These are phyloP conservation scores for Calonectria hawksworthii DNA, from an alignment of 2,329 filamentous ascomycete species.

Conservation along the genomic window DNA sequence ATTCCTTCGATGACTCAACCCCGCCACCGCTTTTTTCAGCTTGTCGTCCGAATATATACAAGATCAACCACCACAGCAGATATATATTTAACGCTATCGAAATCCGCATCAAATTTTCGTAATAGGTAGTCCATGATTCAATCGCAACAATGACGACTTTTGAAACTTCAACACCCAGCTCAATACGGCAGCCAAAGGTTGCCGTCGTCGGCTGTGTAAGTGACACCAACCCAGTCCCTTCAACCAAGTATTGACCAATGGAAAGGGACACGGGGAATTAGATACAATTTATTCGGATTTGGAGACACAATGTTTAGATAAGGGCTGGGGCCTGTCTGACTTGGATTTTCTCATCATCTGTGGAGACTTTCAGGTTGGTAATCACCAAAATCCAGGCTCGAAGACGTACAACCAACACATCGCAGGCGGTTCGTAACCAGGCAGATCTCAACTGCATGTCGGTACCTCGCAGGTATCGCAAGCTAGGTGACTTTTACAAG, in stretches of 20 bases:
- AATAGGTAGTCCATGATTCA: not conserved
- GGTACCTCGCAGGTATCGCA: conserved; percentile 86
- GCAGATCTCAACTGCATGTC: conserved; percentile 90
- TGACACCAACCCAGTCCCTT: not conserved
- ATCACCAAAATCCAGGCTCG: not conserved
- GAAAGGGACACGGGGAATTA: conserved; percentile 26
- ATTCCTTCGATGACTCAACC: conserved; percentile 10
- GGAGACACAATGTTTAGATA: conserved; percentile 14
- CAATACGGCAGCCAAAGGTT: conserved; percentile 21
- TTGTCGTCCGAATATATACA: not conserved
- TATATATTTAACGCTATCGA: not conserved
- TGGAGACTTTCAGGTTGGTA: conserved; percentile 86
- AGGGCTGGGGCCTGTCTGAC: conserved; percentile 49
- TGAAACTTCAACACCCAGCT: not conserved
- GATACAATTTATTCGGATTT: conserved; percentile 26
- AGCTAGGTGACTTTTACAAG: conserved; percentile 90
- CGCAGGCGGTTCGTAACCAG: conserved; percentile 85
- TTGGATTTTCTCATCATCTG: conserved; percentile 95
- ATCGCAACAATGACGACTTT: not conserved
- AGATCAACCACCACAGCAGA: not conserved
- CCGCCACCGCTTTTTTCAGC: not conserved
- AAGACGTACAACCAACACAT: not conserved
- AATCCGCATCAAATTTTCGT: not conserved
- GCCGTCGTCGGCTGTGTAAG: conserved; percentile 33
- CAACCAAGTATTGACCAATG: not conserved